Base-by-base conservation (phyloP, 768 basidiomycete genomes). In the Albatrellus ellisii region DNA sequence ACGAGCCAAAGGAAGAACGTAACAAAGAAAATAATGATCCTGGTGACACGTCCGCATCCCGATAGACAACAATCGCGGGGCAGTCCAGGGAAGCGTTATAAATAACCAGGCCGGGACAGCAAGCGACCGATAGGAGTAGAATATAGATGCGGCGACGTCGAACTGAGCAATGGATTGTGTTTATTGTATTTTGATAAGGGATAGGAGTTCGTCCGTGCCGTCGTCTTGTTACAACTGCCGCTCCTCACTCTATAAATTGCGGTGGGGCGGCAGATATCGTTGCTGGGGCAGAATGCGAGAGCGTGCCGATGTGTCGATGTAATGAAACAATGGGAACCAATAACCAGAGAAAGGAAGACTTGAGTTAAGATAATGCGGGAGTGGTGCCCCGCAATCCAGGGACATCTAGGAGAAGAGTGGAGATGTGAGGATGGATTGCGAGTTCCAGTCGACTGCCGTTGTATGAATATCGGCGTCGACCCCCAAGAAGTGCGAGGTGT, bases 391-490 rank as follows among this genome's bases (percentile, higher is more conserved):
- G 50, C 48, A 18, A 41, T 48, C 49, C 48, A 33, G 20, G 34
- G 37, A 43, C 38, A 34, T 29, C 32, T 43, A 58, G 51, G 49
- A 15, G 38, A 25, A 29, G 49, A 43, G 35, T 45, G 22, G 25
- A 27, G 26, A 43, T 45, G 47, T 44, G 45, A 46, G 36, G 26
- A 27, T 48, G 50, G 41, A 41, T 36, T 31, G 29, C 17, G 29
- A 31, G 29, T 31, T 36, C 35, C 21, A 7, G 25, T 51, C 55
- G 59, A 54, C 62, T 52, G 58, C 58, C 57, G 65, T 65, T 61
- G 62, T 60, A 69, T 67, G 63, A 68, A 68, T 69, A 63, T 62
- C 62, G 60, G 56, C 50, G 59, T 55, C 52, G 52, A 55, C 47
- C 47, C 43, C 50, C 50, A 22, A 39, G 36, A 45, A 27, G 25